Evolutionary conservation across 257 asterid species (phyloP), one percentile per base, ranked within the genome.

Genomic region (Lantana camara): DNA sequence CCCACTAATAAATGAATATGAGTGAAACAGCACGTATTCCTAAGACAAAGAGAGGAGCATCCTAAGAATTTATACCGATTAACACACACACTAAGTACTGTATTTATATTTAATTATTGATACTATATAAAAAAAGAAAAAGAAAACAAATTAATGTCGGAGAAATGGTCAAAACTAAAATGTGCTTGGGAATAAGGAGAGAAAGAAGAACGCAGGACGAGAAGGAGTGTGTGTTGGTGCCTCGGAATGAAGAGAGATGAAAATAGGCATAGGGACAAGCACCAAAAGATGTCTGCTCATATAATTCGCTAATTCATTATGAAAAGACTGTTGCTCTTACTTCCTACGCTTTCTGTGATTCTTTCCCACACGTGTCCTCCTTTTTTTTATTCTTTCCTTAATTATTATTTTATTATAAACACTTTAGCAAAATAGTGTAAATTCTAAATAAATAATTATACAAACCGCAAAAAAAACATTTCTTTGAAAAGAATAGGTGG

Each of bases 241-340:
- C 50, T 66, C 60, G 80, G 76, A 30, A 34, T 2, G 32, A 27
- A 5, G 32, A 27, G n/a, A n/a, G n/a, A n/a, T n/a, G n/a, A n/a
- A 70, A 65, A 75, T 62, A 54, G 44, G 63, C 73, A 65, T 47
- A 3, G 71, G 73, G 38, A 49, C 16, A 70, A 44, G 77, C 61
- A 55, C 1, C 73, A 60, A 66, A 75, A 58, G n/a, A 71, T 76
- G 81, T 76, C 77, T 71, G 77, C 69, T 27, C 32, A 27, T 27
- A 50, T 3, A 40, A 24, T 41, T 4, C 11, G 0, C 45, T 17
- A 9, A 62, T 68, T 62, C 29, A 67, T 35, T 22, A 29, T 64
- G 42, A 70, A 11, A 35, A 17, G 40, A 60, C 68, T 48, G 17
- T 41, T 56, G 10, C 19, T 27, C 35, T 62, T 42, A 22, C 14